Conservation (phyloP, 495 filamentous ascomycete species). For the Penicillium egyptiacum region DNA sequence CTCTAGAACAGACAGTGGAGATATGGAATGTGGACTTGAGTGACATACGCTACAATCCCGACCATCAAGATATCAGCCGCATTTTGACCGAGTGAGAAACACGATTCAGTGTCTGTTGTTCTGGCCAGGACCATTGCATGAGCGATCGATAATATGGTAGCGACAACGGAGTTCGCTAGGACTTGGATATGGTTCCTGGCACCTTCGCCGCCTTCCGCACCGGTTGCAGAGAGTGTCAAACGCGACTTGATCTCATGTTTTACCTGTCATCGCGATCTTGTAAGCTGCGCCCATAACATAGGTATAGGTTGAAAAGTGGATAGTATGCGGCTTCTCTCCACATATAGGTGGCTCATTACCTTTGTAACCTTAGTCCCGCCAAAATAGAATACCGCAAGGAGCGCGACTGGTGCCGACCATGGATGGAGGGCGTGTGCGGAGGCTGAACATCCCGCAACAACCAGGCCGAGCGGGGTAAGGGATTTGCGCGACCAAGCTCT, state of each 20-base stretch:
- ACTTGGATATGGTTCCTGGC: slow-evolving; percentile 86
- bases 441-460: slow-evolving; percentile 69
- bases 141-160: slow-evolving; percentile 68
- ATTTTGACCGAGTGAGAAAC: slow-evolving; percentile 38
- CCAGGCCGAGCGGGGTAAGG: slow-evolving; percentile 70
- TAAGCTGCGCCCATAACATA: slow-evolving; percentile 7
- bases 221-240: slow-evolving; percentile 74
- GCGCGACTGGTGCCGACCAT: slow-evolving; percentile 81
- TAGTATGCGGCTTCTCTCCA: background rate
- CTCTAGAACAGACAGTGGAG: background rate
- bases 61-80: slow-evolving; percentile 53
- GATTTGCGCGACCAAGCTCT: slow-evolving; percentile 72
- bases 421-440: slow-evolving; percentile 82
- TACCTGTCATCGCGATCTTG: slow-evolving; percentile 46
- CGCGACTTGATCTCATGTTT: slow-evolving; percentile 83
- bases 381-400: slow-evolving; percentile 84
- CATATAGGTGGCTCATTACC: slow-evolving; percentile 38
- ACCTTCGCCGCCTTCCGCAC: slow-evolving; percentile 72
- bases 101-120: slow-evolving; percentile 23
- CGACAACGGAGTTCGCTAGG: slow-evolving; percentile 80
- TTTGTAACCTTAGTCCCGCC: slow-evolving; percentile 82
- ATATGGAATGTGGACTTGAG: background rate
- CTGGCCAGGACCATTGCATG: slow-evolving; percentile 63
- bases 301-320: background rate
- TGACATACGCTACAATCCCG: slow-evolving; percentile 56